Evolutionary conservation across 177 flowering plant genomes (phyloP).

Genomic region (Telopea speciosissima): DNA sequence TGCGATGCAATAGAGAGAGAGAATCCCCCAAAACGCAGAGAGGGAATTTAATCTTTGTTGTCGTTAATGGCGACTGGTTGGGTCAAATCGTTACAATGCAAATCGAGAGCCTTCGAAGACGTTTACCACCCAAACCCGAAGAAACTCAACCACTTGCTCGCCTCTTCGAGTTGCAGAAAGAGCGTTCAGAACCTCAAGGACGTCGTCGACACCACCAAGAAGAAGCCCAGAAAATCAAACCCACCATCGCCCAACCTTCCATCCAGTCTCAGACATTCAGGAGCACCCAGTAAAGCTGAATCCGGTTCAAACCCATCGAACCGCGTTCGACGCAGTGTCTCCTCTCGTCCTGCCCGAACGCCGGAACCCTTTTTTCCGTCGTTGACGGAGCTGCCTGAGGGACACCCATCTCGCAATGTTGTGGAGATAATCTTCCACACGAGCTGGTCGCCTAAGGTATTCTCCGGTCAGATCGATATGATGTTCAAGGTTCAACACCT

Average conservation of each 20-base stretch:
- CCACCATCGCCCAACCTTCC: conserved; percentile 12
- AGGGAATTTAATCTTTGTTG: conserved; percentile 1
- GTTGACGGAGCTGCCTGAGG: conserved; percentile 62
- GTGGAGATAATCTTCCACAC: conserved; percentile 92
- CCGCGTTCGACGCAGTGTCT: conserved; percentile 9
- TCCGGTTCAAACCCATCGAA: conserved; percentile 12
- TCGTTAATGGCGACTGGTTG: conserved; percentile 74
- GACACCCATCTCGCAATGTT: conserved; percentile 86
- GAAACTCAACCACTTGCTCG: conserved; percentile 21
- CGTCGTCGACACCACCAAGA: conserved; percentile 46
- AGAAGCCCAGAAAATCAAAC: conserved; percentile 29
- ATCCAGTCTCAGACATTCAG: conserved; percentile 10
- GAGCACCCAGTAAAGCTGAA: conserved; percentile 10
- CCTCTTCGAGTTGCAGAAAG: conserved; percentile 56
- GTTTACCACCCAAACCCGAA: conserved; percentile 47
- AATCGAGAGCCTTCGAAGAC: conserved; percentile 68
- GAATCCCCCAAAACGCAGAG: not conserved
- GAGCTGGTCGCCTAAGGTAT: conserved; percentile 62
- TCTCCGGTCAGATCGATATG: conserved; percentile 73
- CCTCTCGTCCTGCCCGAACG: not conserved
- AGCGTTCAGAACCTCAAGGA: conserved; percentile 57
- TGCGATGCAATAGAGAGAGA: not conserved
- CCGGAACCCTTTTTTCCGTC: conserved; percentile 48
- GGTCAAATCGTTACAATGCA: conserved; percentile 89
- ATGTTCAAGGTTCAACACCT: conserved; percentile 72